Base-by-base conservation (phyloP, 208 protist species). In the Angomonas deanei region DNA sequence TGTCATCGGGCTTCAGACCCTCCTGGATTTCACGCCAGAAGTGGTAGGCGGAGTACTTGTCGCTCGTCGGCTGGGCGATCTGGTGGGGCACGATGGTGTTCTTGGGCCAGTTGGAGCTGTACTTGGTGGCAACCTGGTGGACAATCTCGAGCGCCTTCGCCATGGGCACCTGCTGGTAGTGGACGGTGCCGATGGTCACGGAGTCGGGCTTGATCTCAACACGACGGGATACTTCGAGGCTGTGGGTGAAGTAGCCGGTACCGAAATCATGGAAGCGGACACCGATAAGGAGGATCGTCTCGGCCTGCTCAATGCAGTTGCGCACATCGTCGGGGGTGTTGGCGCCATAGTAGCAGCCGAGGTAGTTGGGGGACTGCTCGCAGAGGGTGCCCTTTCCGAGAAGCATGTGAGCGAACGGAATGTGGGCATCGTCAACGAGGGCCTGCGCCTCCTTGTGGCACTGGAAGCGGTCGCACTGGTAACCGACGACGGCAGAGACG, bases 201-300 rank as follows among this genome's bases (percentile, higher is more conserved):
- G 49, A 64, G 31, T 76, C 70, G 3, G 72, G 65, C 65, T 68
- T 61, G 42, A 79, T 76, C 47, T 74, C 64, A 42, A 79, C 72
- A 3, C 10, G 36, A 21, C 23, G 39, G 6, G 39, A 39, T 3
- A 23, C 1, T 27, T 66, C 32, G 27, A 76, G 68, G 26, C 65
- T 72, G 28, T 78, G 72, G 11, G 76, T 74, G 61, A 82, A 82
- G 61, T 66, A 78, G 39, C 71, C 61, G 11, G 68, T 82, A 56
- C 70, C 76, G 55, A 82, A 78, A 53, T 78, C 76, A 61, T 82
- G 71, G 76, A 82, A 82, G 56, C 71, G 76, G 36, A 77, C 76
- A 52, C 76, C 72, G 17, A 82, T 23, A 27, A 64, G 49, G 33
- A 76, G 49, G 42, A 57, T 64, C 42, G 64, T 64, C 11, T 76